Percentiles rank a stretch among this genome's conserved stretches.
Evolutionary conservation across 139 green algal species (phyloP).

Genomic region (Astrephomene gubernaculifera): DNA sequence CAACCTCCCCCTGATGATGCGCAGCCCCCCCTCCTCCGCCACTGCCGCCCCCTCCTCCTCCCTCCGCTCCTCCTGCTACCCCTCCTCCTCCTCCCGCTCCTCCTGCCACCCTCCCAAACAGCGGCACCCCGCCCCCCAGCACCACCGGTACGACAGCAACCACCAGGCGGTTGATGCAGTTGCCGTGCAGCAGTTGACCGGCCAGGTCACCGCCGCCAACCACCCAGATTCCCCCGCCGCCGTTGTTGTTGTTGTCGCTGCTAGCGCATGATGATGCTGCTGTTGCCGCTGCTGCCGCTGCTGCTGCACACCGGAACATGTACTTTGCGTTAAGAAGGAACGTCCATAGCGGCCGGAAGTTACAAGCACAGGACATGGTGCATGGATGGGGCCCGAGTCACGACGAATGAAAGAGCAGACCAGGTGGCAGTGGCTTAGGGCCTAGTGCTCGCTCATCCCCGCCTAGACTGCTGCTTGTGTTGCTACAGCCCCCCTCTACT

Average conservation of each 20-base stretch:
- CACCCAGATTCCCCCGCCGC: too few relatives aligned
- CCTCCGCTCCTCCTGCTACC: too few relatives aligned
- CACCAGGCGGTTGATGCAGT: neutral
- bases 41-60: too few relatives aligned
- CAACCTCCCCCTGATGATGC: too few relatives aligned
- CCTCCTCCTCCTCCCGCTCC: too few relatives aligned
- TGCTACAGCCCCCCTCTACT: too few relatives aligned
- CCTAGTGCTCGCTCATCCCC: too few relatives aligned
- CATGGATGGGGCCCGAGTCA: neutral
- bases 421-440: too few relatives aligned
- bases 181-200: neutral
- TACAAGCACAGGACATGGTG: neutral
- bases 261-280: neutral
- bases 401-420: too few relatives aligned
- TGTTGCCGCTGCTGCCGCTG: neutral
- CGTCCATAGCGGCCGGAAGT: neutral
- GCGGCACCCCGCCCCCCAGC: neutral
- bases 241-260: neutral
- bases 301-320: neutral
- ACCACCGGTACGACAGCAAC: neutral
- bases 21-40: too few relatives aligned
- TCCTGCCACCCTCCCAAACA: neutral
- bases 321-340: neutral
- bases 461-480: too few relatives aligned
- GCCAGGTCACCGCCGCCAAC: neutral